Base-by-base conservation (phyloP, 495 filamentous ascomycete species). In the Terfezia boudieri region DNA sequence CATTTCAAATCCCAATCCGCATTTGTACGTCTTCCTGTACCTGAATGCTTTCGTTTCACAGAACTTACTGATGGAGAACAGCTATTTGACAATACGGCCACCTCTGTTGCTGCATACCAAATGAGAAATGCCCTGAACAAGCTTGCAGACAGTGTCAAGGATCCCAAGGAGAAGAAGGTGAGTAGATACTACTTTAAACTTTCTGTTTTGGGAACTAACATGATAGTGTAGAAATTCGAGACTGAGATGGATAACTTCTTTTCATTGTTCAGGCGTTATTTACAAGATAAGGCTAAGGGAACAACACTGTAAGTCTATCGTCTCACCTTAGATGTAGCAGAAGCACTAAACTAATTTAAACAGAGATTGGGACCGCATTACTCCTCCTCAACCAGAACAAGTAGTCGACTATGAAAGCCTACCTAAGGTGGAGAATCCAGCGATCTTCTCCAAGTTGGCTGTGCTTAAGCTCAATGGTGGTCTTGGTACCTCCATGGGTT, bases 181-280 rank as follows among this genome's bases (percentile, higher is more conserved):
- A 56, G 70, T 50, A 2, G 14, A 9, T 9, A 20, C 4, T 48
- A 9, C 43, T 9, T 0, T 48, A 20, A n/a, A 14, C 14, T 3
- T 48, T 14, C 20, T 32, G 26, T 32, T 32, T 32, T 32, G 26
- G 7, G 26, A 32, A 5, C 26, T 61, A 37, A 61, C 57, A 71
- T 32, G 2, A 35, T 36, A 9, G 43, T 26, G 61, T 55, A 65
- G 82, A 69, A 82, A 49, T 99, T 95, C 70, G 90, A 96, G 72
- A 89, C 87, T 12, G 90, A 99, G 72, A 96, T 93, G 85, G 90
- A 99, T 78, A 99, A 99, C 80, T 99, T 99, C 77, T 99, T 89
- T 66, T 81, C 85, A 53, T 82, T 99, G 60, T 99, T 99, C 81
- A 82, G 92, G 57, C 77, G 90, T 67, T 99, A 94, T 68, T 76